A percentile compares a stretch with the other conserved stretches of the same genome.
Conservation (phyloP, 306 rosid species). For the Prinsepia uniflora region DNA sequence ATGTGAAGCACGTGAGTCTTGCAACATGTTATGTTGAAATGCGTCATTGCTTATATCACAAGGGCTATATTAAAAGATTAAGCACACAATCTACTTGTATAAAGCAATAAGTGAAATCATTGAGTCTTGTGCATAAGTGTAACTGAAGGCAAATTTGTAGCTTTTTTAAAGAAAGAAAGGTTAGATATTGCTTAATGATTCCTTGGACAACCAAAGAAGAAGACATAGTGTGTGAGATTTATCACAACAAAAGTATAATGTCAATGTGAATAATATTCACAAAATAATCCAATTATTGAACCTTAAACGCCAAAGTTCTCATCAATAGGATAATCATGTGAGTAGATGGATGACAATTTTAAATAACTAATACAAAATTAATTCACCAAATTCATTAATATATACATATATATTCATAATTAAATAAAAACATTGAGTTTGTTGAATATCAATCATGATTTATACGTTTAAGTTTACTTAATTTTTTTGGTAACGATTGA, state of each 20-base stretch:
- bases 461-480: too few relatives aligned
- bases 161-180: not conserved
- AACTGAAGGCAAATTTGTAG: not conserved
- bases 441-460: too few relatives aligned
- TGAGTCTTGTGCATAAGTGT: not conserved
- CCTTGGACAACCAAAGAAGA: not conserved
- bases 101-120: not conserved
- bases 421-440: too few relatives aligned
- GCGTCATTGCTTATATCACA: slow-evolving; percentile 11
- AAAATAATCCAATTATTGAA: not conserved
- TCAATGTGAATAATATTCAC: not conserved
- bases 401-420: too few relatives aligned
- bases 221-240: too few relatives aligned
- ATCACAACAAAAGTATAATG: not conserved
- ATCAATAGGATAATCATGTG: not conserved
- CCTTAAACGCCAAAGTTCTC: not conserved
- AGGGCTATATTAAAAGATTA: not conserved
- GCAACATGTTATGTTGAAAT: not conserved
- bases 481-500: too few relatives aligned
- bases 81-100: not conserved
- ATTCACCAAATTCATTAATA: too few relatives aligned
- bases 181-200: not conserved
- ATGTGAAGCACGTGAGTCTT: not conserved
- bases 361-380: too few relatives aligned
- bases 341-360: too few relatives aligned